Conservation (phyloP, 345 rosid species). For the Euphorbia peplus region DNA sequence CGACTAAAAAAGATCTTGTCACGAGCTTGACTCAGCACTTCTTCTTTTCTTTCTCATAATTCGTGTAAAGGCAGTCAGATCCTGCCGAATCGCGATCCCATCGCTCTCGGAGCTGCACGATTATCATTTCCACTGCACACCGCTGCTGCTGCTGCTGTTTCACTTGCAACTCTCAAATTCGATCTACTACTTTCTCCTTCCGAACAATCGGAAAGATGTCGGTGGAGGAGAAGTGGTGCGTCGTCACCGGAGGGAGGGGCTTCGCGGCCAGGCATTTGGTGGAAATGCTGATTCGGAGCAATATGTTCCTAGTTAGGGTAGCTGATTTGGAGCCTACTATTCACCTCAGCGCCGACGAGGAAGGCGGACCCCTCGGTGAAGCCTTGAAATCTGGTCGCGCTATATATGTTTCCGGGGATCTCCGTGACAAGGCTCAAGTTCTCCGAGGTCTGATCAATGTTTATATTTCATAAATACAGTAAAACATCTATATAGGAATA, state of each 20-base stretch:
- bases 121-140: not conserved
- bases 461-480: not conserved
- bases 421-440: slow-evolving; percentile 69
- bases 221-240: slow-evolving; percentile 61
- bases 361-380: slow-evolving; percentile 56
- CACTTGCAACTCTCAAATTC: not conserved
- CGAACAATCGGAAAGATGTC: slow-evolving; percentile 13
- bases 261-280: slow-evolving; percentile 87
- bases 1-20: no score
- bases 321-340: slow-evolving; percentile 65
- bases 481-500: no score
- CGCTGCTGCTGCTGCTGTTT: no score
- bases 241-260: slow-evolving; percentile 93
- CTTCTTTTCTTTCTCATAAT: no score
- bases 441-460: slow-evolving; percentile 54
- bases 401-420: slow-evolving; percentile 61
- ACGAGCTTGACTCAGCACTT: no score
- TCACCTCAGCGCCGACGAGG: slow-evolving; percentile 53
- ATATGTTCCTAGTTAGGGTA: slow-evolving; percentile 55
- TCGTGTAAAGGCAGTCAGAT: no score
- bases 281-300: slow-evolving; percentile 61
- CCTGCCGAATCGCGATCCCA: no score
- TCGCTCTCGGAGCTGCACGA: not conserved
- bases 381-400: slow-evolving; percentile 70
- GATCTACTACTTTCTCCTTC: not conserved